Evolutionary conservation across 2,329 filamentous ascomycete species (phyloP), one percentile per base, ranked within the genome.

Genomic region (Venturia asperata): DNA sequence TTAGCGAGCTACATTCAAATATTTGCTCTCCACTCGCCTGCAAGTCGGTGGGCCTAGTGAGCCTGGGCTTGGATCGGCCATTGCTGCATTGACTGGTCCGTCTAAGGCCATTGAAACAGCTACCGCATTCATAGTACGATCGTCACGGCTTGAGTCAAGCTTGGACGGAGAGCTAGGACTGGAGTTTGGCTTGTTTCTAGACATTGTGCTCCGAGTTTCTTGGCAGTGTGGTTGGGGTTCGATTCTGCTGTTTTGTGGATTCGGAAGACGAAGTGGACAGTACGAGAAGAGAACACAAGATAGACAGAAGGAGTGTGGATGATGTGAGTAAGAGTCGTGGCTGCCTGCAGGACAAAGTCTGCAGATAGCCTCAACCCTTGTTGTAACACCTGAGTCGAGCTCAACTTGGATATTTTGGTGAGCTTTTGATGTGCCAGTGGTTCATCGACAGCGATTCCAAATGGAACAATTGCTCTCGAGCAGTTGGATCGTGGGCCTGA

Each of bases 141-240:
- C 27, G 13, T 56, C 5, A 37, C 43, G 43, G n/a, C n/a, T n/a
- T 24, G 27, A 5, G 34, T 56, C 27, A 27, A 6, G 21, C 5
- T 13, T 56, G 27, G 0, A 86, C 6, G 27, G 3, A 6, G 11
- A 30, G 52, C 21, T 49, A n/a, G 45, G n/a, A 24, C 4, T 27
- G 45, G 21, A 24, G 21, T 2, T 10, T 49, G 21, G 21, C 45
- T 49, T 27, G 45, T 49, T 49, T 27, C 11, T 5, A n/a, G 21
- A 49, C 45, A 49, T 49, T 10, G 21, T 49, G 45, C 45, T 49
- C 27, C 45, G 45, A 49, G 21, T 49, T 27, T 49, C n/a, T n/a
- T 5, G 10, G 13, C 6, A 13, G 5, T 27, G 45, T 21, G n/a
- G 1, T 49, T 27, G 21, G n/a, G n/a, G n/a, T n/a, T n/a, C n/a